phyloP scores from a whole-genome alignment of 2,329 filamentous ascomycete genomes.

The Monilinia fructicola region DNA sequence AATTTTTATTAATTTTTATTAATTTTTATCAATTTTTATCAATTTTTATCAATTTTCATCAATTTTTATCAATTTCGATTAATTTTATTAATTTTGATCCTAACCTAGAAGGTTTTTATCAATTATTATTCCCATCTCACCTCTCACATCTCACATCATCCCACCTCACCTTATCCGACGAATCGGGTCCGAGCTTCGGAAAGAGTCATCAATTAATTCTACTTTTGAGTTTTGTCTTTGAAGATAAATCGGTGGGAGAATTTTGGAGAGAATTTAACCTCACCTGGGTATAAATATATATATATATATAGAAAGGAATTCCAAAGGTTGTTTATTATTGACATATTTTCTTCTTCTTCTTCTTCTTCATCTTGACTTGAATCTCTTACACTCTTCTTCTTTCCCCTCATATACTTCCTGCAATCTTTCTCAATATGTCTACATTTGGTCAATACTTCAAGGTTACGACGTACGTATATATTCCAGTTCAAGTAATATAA shows the following conservation, averaged over 20 bases:
- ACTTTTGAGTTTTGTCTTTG: not conserved
- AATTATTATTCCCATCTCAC: not conserved
- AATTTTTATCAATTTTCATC: no score
- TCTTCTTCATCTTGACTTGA: slow-evolving; percentile 12
- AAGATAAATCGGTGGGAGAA: no score
- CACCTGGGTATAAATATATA: no score
- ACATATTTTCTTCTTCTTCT: no score
- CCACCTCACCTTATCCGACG: not conserved
- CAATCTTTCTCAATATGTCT: slow-evolving; percentile 61
- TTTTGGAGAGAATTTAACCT: no score
- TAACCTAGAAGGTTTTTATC: not conserved
- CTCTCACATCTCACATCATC: slow-evolving; percentile 7
- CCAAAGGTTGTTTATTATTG: not conserved
- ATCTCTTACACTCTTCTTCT: no score
- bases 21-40: no score
- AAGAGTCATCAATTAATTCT: slow-evolving; percentile 31
- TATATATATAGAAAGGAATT: not conserved
- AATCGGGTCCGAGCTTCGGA: slow-evolving; percentile 29
- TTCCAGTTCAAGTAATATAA: slow-evolving; percentile 18
- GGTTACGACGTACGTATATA: slow-evolving; percentile 64
- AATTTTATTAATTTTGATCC: no score
- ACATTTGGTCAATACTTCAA: slow-evolving; percentile 81
- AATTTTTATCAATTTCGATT: no score
- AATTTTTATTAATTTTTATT: no score
- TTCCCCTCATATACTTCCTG: not conserved